These are phyloP conservation scores for Ochromonas danica DNA, from an alignment of 108 stramenopile genomes.

Conservation along the genomic window DNA sequence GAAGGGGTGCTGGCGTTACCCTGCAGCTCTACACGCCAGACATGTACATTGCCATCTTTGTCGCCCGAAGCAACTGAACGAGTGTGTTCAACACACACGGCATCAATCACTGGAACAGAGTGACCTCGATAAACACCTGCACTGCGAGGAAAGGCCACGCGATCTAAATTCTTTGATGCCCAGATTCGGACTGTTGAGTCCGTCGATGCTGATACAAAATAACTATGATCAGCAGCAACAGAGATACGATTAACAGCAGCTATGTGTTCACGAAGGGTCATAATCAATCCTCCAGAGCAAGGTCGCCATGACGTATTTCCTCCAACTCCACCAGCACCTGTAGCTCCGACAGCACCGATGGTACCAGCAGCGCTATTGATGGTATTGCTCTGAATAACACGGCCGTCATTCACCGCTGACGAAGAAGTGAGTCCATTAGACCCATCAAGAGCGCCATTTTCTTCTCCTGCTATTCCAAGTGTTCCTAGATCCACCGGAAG, in stretches of 20 bases:
- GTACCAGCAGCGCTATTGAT: neutral
- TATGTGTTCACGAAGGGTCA: slow-evolving; percentile 8
- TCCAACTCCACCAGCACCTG: neutral
- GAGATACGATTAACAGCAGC: slow-evolving; percentile 8
- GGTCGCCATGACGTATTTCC: too few species aligned
- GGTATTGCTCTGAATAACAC: too few species aligned
- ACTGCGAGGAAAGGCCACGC: slow-evolving; percentile 9
- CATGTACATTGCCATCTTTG: slow-evolving; percentile 17
- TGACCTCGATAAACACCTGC: neutral
- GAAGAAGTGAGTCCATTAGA: too few species aligned
- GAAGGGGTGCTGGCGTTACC: too few species aligned
- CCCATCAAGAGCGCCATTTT: too few species aligned
- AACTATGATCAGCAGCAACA: neutral
- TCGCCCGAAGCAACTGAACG: slow-evolving; percentile 6
- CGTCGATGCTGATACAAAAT: slow-evolving; percentile 7
- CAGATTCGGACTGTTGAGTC: slow-evolving; percentile 3
- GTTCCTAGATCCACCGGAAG: neutral
- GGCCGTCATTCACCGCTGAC: too few species aligned
- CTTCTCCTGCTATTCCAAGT: neutral
- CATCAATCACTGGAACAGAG: neutral
- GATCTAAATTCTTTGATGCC: neutral
- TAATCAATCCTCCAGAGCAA: neutral
- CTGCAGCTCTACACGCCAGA: slow-evolving; percentile 23
- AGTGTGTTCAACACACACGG: neutral
- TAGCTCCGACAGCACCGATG: neutral